These are phyloP conservation scores for Camelina neglecta DNA, from an alignment of 345 rosid genomes.

Conservation along the genomic window DNA sequence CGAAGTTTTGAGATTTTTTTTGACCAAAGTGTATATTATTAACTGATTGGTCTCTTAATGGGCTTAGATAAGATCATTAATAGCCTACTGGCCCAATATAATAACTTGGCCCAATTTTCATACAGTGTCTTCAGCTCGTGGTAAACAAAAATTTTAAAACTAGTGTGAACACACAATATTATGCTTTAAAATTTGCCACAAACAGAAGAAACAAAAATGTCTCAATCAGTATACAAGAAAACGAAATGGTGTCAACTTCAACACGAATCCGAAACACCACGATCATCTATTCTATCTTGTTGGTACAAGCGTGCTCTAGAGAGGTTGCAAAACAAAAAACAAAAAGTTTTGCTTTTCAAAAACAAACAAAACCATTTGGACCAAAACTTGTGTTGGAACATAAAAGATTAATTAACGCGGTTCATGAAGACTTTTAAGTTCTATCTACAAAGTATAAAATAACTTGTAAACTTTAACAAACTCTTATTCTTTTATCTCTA, in stretches of 20 bases:
- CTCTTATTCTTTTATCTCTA: neutral
- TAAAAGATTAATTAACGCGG: neutral
- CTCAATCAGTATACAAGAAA: neutral
- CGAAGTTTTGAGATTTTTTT: neutral
- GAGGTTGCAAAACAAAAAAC: neutral
- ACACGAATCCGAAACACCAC: neutral
- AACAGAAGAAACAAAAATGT: neutral
- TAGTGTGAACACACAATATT: neutral
- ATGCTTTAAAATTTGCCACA: neutral
- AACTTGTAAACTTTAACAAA: neutral
- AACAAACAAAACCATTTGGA: constrained; percentile 15
- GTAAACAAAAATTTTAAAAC: neutral
- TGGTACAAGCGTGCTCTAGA: constrained; percentile 22
- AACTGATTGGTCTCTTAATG: neutral
- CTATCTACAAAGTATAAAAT: neutral
- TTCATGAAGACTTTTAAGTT: neutral
- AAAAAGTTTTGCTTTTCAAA: constrained; percentile 2
- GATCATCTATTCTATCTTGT: neutral
- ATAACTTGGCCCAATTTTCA: neutral
- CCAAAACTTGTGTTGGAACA: neutral
- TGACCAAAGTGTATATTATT: no score
- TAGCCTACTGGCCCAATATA: neutral
- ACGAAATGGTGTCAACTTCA: neutral
- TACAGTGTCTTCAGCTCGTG: neutral
- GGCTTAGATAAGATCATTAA: neutral